phyloP scores from a whole-genome alignment of 352 stramenopile genomes.

The Phytophthora uliginosa region DNA sequence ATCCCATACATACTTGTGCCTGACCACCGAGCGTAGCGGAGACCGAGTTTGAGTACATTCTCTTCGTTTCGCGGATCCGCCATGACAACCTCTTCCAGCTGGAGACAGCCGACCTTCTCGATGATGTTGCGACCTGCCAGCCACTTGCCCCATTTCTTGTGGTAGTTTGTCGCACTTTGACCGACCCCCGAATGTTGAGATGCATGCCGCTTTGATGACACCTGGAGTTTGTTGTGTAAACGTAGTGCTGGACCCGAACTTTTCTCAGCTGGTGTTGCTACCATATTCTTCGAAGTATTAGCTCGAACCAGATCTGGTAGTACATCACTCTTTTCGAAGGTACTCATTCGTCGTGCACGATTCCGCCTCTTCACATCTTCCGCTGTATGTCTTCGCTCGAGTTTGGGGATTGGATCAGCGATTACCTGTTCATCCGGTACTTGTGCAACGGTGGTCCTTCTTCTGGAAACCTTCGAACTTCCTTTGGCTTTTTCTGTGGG shows the following conservation, averaged over 20 bases:
- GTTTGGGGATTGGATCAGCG: neutral
- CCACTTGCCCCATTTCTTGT: slow-evolving; percentile 74
- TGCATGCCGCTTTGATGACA: slow-evolving; percentile 15
- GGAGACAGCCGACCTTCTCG: slow-evolving; percentile 76
- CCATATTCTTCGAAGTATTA: neutral
- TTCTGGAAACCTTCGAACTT: slow-evolving; percentile 7
- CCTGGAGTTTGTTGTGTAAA: slow-evolving; percentile 6
- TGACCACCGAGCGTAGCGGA: slow-evolving; percentile 67
- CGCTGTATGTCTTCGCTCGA: slow-evolving; percentile 19
- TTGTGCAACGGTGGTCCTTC: slow-evolving; percentile 18
- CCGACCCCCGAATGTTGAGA: slow-evolving; percentile 9
- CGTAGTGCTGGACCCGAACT: neutral
- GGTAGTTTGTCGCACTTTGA: slow-evolving; percentile 49
- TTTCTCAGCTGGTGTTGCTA: slow-evolving; percentile 10
- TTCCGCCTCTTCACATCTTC: slow-evolving; percentile 22
- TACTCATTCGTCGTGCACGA: slow-evolving; percentile 17
- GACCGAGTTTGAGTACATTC: slow-evolving; percentile 65
- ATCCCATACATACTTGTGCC: slow-evolving; percentile 64
- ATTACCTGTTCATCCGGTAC: slow-evolving; percentile 6
- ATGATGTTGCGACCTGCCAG: slow-evolving; percentile 54
- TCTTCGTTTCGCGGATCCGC: slow-evolving; percentile 47
- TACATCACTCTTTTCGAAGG: slow-evolving; percentile 2
- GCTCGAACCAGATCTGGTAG: slow-evolving; percentile 12
- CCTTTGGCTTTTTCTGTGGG: slow-evolving; percentile 11
- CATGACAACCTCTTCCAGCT: slow-evolving; percentile 74